Conservation (phyloP, 257 asterid species). For the Solanum sejunctum region DNA sequence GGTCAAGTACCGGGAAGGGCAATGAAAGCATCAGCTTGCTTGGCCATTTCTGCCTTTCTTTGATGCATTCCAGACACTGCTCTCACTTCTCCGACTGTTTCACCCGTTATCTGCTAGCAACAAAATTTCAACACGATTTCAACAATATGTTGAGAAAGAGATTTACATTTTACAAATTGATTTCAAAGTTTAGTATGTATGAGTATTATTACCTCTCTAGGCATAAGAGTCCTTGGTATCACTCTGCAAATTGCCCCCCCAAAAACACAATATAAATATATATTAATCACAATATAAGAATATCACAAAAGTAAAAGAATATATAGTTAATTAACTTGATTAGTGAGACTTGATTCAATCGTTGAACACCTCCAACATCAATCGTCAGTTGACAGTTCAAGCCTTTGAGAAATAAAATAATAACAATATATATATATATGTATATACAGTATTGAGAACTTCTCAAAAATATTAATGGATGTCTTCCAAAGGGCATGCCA, state of each 20-base stretch:
- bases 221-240: constrained; percentile 91
- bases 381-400: too few species aligned
- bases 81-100: constrained; percentile 58
- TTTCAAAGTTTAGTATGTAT: not conserved
- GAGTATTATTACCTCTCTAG: constrained; percentile 46
- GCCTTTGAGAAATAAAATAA: too few species aligned
- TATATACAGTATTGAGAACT: too few species aligned
- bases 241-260: constrained; percentile 31
- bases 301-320: not conserved
- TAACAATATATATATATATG: too few species aligned
- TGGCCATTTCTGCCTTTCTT: constrained; percentile 92
- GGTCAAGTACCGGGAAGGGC: constrained; percentile 71
- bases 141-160: not conserved
- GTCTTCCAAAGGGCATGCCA: not conserved
- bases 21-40: constrained; percentile 90
- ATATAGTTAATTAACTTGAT: not conserved
- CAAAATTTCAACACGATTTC: not conserved
- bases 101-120: constrained; percentile 51
- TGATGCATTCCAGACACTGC: constrained; percentile 95
- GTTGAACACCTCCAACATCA: too few species aligned
- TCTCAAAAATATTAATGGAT: too few species aligned
- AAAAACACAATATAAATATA: not conserved
- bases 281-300: not conserved
- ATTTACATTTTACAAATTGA: not conserved
- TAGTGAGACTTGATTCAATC: too few species aligned